Evolutionary conservation across 2,329 filamentous ascomycete genomes (phyloP).

Genomic region (Alternaria sp.): DNA sequence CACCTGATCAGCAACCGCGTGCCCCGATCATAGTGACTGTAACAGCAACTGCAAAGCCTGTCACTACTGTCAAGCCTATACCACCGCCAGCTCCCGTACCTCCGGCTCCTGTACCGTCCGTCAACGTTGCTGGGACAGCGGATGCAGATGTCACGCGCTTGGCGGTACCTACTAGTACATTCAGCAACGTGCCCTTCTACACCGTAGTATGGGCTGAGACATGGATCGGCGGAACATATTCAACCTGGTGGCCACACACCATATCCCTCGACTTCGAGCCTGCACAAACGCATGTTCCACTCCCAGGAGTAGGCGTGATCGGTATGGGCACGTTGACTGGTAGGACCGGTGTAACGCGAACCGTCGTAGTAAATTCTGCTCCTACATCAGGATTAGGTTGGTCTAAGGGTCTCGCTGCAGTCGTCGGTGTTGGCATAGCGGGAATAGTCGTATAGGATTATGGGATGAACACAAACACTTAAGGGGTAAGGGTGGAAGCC

Average conservation of each 20-base stretch:
- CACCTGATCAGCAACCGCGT: constrained; percentile 9
- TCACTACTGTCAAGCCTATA: constrained; percentile 9
- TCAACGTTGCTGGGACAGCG: background rate
- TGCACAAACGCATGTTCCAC: constrained; percentile 27
- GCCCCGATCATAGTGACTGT: background rate
- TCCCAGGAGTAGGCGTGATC: constrained; percentile 41
- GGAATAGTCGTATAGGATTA: constrained; percentile 25
- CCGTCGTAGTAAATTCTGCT: constrained; percentile 34
- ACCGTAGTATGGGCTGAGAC: constrained; percentile 49
- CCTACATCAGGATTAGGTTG: constrained; percentile 27
- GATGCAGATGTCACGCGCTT: background rate
- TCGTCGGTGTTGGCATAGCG: constrained; percentile 35
- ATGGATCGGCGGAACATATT: constrained; percentile 32
- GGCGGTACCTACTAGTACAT: constrained; percentile 9
- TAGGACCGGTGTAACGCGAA: constrained; percentile 38
- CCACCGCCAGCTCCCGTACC: constrained; percentile 8
- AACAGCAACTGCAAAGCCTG: constrained; percentile 3
- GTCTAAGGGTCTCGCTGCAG: constrained; percentile 30
- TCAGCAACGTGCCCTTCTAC: constrained; percentile 28
- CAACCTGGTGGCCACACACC: constrained; percentile 46
- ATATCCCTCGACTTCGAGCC: constrained; percentile 39
- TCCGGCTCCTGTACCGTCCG: constrained; percentile 1
- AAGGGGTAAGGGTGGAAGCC: background rate
- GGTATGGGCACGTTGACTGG: constrained; percentile 50
- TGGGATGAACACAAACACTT: background rate